phyloP scores from a whole-genome alignment of 495 filamentous ascomycete species.

The Cryomyces minteri region DNA sequence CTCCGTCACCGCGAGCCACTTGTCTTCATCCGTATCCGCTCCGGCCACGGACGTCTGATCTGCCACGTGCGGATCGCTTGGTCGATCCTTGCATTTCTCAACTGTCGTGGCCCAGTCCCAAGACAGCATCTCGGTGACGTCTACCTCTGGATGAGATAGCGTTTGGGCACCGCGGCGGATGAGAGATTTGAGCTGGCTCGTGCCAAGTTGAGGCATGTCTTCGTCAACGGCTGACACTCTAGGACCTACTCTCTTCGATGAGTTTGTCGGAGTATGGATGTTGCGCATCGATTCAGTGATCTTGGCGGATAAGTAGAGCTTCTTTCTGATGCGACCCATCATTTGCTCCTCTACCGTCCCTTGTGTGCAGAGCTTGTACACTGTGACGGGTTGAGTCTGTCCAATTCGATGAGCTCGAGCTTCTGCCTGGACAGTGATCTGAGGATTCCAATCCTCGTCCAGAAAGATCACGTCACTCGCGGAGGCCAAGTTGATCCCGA shows the following conservation, averaged over 20 bases:
- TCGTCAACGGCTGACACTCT: constrained; percentile 14
- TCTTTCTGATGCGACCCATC: constrained; percentile 44
- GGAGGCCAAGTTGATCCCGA: constrained; percentile 43
- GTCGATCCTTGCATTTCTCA: constrained; percentile 35
- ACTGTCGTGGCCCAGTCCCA: constrained; percentile 40
- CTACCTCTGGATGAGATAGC: constrained; percentile 31
- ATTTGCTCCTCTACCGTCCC: constrained; percentile 48
- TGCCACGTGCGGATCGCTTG: constrained; percentile 22
- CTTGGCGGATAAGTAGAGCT: constrained; percentile 44
- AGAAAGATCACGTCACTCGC: constrained; percentile 44
- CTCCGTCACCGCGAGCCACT: constrained; percentile 40
- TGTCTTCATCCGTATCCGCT: constrained; percentile 30
- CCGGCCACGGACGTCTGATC: constrained; percentile 7
- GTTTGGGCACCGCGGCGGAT: constrained; percentile 37
- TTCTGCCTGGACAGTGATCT: constrained; percentile 40
- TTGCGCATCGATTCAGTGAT: constrained; percentile 40
- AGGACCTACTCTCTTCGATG: constrained; percentile 2
- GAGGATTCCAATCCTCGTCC: constrained; percentile 52
- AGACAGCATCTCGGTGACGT: constrained; percentile 35
- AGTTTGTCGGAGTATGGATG: constrained; percentile 20
- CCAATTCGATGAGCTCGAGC: constrained; percentile 42
- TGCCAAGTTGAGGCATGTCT: constrained; percentile 31
- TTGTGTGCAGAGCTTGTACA: constrained; percentile 39
- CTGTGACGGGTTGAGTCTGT: constrained; percentile 34
- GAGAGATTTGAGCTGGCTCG: constrained; percentile 34